These are phyloP conservation scores for Amphicarpaea edgeworthii DNA, from an alignment of 306 rosid genomes.

Conservation along the genomic window DNA sequence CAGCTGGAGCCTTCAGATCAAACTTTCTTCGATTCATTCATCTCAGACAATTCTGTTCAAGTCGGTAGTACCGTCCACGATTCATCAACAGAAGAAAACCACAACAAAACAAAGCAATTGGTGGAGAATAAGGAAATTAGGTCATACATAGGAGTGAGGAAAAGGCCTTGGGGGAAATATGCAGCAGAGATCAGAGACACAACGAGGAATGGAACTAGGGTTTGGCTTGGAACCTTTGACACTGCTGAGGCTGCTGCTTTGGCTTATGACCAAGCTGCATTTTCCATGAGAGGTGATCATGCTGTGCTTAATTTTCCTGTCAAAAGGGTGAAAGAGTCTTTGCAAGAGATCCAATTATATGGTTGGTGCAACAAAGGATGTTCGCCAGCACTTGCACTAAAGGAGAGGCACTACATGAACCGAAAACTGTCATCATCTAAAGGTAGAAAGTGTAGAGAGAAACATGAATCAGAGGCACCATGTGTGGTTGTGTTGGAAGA, in stretches of 20 bases:
- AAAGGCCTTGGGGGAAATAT: slow-evolving; percentile 82
- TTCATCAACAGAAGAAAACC: not conserved
- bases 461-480: not conserved
- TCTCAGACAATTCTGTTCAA: not conserved
- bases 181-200: slow-evolving; percentile 91
- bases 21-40: not conserved
- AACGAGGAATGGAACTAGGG: slow-evolving; percentile 67
- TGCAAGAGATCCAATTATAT: slow-evolving; percentile 44
- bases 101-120: not conserved
- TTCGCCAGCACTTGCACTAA: slow-evolving; percentile 71
- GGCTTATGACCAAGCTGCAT: slow-evolving; percentile 91
- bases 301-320: slow-evolving; percentile 71
- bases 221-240: slow-evolving; percentile 90
- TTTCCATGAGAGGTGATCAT: slow-evolving; percentile 60
- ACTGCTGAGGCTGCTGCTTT: slow-evolving; percentile 77
- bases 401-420: slow-evolving; percentile 35
- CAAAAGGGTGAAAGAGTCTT: slow-evolving; percentile 43
- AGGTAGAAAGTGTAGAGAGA: slow-evolving; percentile 15
- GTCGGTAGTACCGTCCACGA: slow-evolving; percentile 4
- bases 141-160: slow-evolving; percentile 63
- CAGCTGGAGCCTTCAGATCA: slow-evolving; percentile 27
- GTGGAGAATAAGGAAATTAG: not conserved
- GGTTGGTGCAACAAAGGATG: slow-evolving; percentile 9
- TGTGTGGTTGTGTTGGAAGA: slow-evolving; percentile 55
- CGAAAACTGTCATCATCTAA: slow-evolving; percentile 39